Evolutionary conservation across 225 moss, liverwort and hornwort genomes (phyloP).

Genomic region (Anthoceros angustus): DNA sequence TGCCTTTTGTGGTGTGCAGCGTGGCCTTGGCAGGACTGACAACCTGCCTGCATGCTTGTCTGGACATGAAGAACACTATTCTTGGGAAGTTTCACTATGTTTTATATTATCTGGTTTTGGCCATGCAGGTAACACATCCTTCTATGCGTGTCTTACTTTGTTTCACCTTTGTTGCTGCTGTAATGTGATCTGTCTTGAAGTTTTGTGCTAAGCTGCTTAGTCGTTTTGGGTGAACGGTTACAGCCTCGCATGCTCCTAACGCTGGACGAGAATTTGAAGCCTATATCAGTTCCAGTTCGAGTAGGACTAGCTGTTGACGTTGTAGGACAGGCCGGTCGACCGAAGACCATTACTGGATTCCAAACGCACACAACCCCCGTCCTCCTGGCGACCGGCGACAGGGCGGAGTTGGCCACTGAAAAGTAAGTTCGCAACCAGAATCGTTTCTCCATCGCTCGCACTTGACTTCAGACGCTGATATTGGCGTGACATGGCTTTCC

Average conservation of each 20-base stretch:
- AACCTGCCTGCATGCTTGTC: constrained; percentile 85
- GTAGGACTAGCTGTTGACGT: constrained; percentile 99
- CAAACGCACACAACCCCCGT: constrained; percentile 98
- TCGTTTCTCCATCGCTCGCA: background rate
- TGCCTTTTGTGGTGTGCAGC: constrained; percentile 30
- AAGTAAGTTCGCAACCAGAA: constrained; percentile 26
- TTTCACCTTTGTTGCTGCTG: background rate
- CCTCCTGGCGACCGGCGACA: constrained; percentile 91
- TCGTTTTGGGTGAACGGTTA: constrained; percentile 13
- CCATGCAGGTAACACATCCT: constrained; percentile 64
- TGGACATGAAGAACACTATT: constrained; percentile 86
- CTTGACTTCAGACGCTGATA: background rate
- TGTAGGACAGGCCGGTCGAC: constrained; percentile 96
- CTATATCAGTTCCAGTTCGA: constrained; percentile 83
- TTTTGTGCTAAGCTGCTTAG: background rate
- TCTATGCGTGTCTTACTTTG: background rate
- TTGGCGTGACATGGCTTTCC: background rate
- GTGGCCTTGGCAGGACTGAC: constrained; percentile 84
- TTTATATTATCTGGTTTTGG: constrained; percentile 84
- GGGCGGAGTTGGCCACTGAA: constrained; percentile 94
- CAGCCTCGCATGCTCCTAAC: constrained; percentile 99
- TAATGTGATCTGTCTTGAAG: background rate
- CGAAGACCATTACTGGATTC: constrained; percentile 96
- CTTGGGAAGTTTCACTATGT: constrained; percentile 98
- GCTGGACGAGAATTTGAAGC: constrained; percentile 78